Base-by-base conservation (phyloP, 768 basidiomycete genomes). In the Termitomyces sp. region DNA sequence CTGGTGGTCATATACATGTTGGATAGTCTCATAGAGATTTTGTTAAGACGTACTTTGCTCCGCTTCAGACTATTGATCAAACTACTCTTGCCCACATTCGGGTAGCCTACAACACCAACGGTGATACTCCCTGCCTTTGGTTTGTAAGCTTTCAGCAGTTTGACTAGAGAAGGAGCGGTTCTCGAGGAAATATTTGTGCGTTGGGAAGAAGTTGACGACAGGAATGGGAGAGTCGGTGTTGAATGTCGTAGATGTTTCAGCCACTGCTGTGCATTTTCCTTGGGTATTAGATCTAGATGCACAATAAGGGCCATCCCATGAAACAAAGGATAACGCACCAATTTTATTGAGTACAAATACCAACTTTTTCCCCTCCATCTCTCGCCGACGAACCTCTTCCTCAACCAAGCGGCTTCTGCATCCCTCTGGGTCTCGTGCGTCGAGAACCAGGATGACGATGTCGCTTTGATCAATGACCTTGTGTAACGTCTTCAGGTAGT, bases 341-440 rank as follows among this genome's bases (percentile, higher is more conserved):
- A 97, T 90, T 76, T 99, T 98, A 72, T 98, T 98, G n/a, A 99
- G 71, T 3, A 98, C 93, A 56, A 94, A 93, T 2, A 99, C 86
- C 33, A 98, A 75, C 69, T 86, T 91, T 78, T 99, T 99, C 8
- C 95, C 91, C 62, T 96, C 91, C 26, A 77, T 77, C 69, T 95
- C 94, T 38, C 91, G 80, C 62, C 92, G 78, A 48, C 90, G 78
- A 0, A 97, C 94, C 70, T 97, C 95, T 68, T 96, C 93, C 71
- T 99, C 97, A 4, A 98, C 94, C 41, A 96, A 79, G 54, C 89
- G 80, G 72, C 93, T 96, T 63, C 96, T 75, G 44, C 93, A 95
- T 0, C 96, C 95, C 59, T 96, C 90, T 2, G 97, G 96, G 76
- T 98, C 96, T 43, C 96, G 79, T 1, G 95, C 95, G 74, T 98